These are phyloP conservation scores for Neurospora sp. DNA, from an alignment of 495 filamentous ascomycete species.

Conservation along the genomic window DNA sequence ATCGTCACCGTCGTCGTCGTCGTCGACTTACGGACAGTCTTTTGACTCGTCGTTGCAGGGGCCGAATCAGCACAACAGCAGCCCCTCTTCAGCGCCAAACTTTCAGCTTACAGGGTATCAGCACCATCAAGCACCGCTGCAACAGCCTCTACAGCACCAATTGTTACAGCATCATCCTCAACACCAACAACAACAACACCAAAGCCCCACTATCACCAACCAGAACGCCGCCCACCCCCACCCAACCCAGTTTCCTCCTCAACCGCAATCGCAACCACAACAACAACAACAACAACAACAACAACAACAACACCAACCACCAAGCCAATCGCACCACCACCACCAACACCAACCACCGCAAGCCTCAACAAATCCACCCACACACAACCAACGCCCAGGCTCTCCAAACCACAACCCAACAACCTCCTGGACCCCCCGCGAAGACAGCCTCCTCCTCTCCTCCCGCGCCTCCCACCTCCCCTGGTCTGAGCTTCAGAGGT, in stretches of 20 bases:
- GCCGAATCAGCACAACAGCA: background rate
- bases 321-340: background rate
- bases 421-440: background rate
- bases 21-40: background rate
- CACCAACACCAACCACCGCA: background rate
- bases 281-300: background rate
- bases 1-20: background rate
- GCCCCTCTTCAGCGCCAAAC: background rate
- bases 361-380: background rate
- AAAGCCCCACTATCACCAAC: background rate
- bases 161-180: background rate
- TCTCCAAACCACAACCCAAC: background rate
- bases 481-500: conserved; percentile 59
- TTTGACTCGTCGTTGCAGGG: background rate
- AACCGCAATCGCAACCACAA: background rate
- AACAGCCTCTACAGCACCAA: background rate
- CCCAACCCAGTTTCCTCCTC: background rate
- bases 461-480: background rate
- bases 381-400: background rate
- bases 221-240: background rate
- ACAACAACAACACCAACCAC: background rate
- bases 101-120: background rate
- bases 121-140: background rate
- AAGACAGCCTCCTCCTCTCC: background rate
- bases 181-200: background rate